phyloP scores from a whole-genome alignment of 1,284 basidiomycete genomes.

The Puccinia horiana region DNA sequence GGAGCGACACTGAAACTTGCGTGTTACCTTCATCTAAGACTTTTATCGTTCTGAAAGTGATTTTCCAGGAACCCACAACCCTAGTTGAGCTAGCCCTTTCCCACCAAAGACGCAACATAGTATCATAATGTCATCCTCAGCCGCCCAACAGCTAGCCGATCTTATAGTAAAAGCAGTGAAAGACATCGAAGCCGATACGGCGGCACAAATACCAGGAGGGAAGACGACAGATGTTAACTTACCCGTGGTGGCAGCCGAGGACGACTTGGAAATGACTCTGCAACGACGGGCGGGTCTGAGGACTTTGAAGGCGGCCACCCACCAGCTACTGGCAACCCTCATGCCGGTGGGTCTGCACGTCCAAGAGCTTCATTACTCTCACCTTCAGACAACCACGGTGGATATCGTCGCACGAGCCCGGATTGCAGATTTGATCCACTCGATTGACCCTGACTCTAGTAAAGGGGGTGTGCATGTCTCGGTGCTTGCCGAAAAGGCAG shows the following conservation, averaged over 20 bases:
- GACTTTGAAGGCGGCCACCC: constrained; percentile 8
- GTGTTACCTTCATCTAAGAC: too few relatives aligned
- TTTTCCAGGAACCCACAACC: too few relatives aligned
- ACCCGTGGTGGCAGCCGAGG: not conserved
- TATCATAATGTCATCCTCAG: not conserved
- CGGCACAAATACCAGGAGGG: not conserved
- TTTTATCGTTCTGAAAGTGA: too few relatives aligned
- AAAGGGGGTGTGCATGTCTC: constrained; percentile 11
- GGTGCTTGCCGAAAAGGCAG: constrained; percentile 6
- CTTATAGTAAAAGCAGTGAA: constrained; percentile 14
- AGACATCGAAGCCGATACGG: constrained; percentile 15
- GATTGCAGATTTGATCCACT: constrained; percentile 25
- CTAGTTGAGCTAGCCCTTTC: too few relatives aligned
- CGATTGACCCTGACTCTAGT: not conserved
- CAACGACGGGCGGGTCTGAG: not conserved
- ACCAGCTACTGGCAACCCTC: not conserved
- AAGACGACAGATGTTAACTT: constrained; percentile 8
- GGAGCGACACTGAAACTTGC: too few relatives aligned
- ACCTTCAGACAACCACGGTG: not conserved
- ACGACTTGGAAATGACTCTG: not conserved
- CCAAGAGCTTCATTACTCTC: not conserved
- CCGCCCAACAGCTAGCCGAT: constrained; percentile 4
- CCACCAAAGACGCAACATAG: too few relatives aligned
- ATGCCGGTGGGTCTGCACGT: not conserved
- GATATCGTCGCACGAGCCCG: not conserved